phyloP scores from a whole-genome alignment of 2,329 filamentous ascomycete species.

The Alternaria sp. region DNA sequence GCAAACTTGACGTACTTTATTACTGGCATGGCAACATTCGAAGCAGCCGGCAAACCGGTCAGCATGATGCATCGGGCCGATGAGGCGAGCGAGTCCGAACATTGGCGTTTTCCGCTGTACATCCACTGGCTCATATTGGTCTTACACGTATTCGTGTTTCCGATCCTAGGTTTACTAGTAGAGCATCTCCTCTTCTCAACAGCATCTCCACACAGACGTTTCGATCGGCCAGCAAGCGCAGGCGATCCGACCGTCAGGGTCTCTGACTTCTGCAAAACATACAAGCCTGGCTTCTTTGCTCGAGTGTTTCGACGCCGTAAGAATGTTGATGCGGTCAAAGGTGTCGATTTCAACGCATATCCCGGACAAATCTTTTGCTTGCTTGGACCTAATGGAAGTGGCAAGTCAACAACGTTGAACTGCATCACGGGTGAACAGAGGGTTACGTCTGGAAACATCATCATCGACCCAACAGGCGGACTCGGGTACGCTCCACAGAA shows the following conservation, averaged over 20 bases:
- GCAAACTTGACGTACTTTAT: conserved; percentile 70
- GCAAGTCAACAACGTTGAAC: conserved; percentile 89
- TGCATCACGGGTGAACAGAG: conserved; percentile 83
- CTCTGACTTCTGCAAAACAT: conserved; percentile 71
- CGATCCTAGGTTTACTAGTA: not conserved
- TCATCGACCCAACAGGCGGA: conserved; percentile 77
- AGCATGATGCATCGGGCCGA: conserved; percentile 16
- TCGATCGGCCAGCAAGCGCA: not conserved
- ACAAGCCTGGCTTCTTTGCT: conserved; percentile 53
- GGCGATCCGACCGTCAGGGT: conserved; percentile 63
- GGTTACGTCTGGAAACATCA: conserved; percentile 76
- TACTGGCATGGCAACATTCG: conserved; percentile 28
- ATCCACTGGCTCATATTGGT: conserved; percentile 30
- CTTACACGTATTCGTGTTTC: conserved; percentile 25
- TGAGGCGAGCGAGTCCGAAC: not conserved
- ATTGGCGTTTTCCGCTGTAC: conserved; percentile 25
- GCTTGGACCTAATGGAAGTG: conserved; percentile 86
- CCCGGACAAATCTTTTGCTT: conserved; percentile 85
- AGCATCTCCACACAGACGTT: not conserved
- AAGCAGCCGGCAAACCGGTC: conserved; percentile 14
- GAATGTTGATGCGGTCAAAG: conserved; percentile 77
- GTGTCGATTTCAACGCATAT: conserved; percentile 73
- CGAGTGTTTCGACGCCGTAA: conserved; percentile 59
- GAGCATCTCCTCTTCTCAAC: not conserved
- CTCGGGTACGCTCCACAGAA: conserved; percentile 92